phyloP scores from a whole-genome alignment of 345 rosid genomes.

The Populus deltoides region DNA sequence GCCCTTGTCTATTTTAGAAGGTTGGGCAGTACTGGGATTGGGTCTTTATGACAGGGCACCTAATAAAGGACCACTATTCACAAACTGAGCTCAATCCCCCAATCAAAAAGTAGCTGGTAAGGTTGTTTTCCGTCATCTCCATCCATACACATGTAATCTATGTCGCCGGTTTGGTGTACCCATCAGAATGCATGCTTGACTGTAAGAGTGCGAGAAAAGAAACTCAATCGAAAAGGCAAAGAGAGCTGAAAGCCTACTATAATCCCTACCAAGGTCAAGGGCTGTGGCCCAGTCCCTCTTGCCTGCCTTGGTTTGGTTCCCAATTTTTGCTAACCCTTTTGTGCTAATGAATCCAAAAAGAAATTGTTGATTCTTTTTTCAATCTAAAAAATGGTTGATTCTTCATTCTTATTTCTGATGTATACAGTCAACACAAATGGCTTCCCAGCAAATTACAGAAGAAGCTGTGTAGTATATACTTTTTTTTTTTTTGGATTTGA shows the following conservation, averaged over 20 bases:
- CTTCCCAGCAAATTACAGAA: constrained; percentile 73
- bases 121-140: no score
- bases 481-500: no score
- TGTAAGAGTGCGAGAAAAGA: not conserved
- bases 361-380: not conserved
- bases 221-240: not conserved
- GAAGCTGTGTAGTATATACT: constrained; percentile 61
- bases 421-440: constrained; percentile 95
- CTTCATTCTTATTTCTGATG: constrained; percentile 9
- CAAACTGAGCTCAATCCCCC: no score
- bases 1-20: no score
- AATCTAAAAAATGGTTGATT: not conserved
- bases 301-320: not conserved
- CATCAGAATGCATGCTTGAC: not conserved
- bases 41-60: no score
- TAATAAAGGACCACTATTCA: no score
- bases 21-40: no score
- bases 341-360: constrained; percentile 2
- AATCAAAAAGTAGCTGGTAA: no score
- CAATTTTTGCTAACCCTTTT: not conserved
- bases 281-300: not conserved
- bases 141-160: no score
- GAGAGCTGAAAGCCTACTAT: not conserved
- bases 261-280: not conserved
- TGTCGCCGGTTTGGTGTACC: no score